Evolutionary conservation across 345 rosid species (phyloP).

Genomic region (Moricandia moricandioides): DNA sequence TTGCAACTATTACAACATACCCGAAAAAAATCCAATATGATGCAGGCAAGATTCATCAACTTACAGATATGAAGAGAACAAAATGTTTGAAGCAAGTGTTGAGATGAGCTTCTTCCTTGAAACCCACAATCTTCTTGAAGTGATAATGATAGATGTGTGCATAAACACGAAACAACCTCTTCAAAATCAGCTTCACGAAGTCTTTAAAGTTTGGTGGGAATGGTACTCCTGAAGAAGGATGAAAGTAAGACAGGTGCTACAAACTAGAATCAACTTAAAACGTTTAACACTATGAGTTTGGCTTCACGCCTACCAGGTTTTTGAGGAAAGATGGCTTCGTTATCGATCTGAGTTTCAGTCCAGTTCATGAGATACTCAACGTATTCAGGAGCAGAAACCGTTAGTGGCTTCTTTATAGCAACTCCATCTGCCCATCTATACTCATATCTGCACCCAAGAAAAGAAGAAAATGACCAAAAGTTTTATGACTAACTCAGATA

Average conservation of each 20-base stretch:
- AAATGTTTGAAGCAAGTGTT: constrained; percentile 94
- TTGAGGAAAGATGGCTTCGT: constrained; percentile 82
- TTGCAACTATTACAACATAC: neutral
- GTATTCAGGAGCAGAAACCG: constrained; percentile 89
- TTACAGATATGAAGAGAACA: constrained; percentile 73
- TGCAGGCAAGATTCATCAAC: constrained; percentile 27
- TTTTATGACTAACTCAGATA: neutral
- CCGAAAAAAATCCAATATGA: neutral
- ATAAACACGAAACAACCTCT: constrained; percentile 73
- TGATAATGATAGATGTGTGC: constrained; percentile 90
- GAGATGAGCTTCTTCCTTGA: constrained; percentile 86
- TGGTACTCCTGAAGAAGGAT: constrained; percentile 50
- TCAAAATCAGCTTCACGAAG: constrained; percentile 75
- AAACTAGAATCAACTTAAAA: neutral
- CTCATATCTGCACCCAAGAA: constrained; percentile 59
- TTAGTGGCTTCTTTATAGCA: constrained; percentile 67
- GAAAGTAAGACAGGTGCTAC: neutral
- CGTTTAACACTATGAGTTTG: neutral
- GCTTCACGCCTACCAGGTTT: constrained; percentile 45
- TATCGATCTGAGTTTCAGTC: constrained; percentile 75
- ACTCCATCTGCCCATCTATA: constrained; percentile 93
- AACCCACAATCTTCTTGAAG: constrained; percentile 69
- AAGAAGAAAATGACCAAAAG: neutral
- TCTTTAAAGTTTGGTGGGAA: constrained; percentile 85
- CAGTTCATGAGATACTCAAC: constrained; percentile 85